These are phyloP conservation scores for Leishmania mexicana DNA, from an alignment of 208 protist species.

Conservation along the genomic window DNA sequence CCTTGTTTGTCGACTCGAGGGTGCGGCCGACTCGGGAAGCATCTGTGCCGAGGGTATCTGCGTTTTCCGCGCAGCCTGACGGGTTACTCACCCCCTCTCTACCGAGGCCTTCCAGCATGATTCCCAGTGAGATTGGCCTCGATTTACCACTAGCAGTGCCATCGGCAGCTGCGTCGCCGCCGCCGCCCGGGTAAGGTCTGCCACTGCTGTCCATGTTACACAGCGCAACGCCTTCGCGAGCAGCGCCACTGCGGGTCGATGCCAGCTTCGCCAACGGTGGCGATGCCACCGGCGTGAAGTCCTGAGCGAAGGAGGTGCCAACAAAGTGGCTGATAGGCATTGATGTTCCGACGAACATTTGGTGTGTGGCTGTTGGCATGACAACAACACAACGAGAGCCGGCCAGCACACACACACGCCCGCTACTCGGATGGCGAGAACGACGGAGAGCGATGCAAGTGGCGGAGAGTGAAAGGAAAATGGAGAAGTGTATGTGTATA, in stretches of 20 bases:
- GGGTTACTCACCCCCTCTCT: background rate
- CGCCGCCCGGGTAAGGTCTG: background rate
- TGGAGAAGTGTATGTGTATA: background rate
- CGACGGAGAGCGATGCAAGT: background rate
- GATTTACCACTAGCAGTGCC: background rate
- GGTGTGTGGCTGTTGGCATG: background rate
- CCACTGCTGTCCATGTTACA: background rate
- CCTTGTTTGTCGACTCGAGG: background rate
- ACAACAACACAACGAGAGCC: background rate
- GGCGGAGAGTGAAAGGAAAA: background rate
- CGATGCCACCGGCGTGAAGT: background rate
- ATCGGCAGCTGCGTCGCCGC: background rate
- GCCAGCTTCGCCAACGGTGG: background rate
- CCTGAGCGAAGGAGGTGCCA: background rate
- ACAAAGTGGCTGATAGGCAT: background rate
- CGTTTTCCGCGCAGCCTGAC: background rate
- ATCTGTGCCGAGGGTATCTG: background rate
- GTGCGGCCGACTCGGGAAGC: background rate
- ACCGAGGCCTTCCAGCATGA: background rate
- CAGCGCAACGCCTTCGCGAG: background rate
- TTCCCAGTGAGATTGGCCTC: background rate
- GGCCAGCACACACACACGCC: background rate
- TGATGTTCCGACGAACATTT: background rate
- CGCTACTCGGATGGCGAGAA: background rate
- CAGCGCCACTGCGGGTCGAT: background rate